Conservation (phyloP, 2,329 filamentous ascomycete genomes). For the Ceratocystis cubensis region DNA sequence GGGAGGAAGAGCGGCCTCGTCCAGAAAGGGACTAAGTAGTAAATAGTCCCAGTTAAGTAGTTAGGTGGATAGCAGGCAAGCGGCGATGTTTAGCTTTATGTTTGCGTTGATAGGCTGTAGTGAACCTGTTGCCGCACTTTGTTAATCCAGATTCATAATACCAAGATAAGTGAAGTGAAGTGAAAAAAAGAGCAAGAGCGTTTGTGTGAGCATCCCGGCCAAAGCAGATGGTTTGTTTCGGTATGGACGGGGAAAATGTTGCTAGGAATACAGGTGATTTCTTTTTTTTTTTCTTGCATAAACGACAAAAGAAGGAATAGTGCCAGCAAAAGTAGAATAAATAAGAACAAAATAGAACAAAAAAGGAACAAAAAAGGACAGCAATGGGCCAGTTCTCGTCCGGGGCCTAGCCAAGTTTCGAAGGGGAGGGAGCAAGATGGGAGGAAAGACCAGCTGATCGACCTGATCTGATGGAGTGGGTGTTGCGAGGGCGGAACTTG, state of each 20-base stretch:
- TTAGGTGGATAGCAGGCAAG: not conserved
- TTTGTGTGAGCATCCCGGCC: not conserved
- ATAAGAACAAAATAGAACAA: not conserved
- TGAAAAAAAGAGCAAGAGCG: not conserved
- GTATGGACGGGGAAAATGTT: not conserved
- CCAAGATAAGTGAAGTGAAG: not conserved
- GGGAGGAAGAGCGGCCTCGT: not conserved
- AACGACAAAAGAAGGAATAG: not conserved
- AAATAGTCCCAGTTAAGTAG: not conserved
- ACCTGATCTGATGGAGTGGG: not conserved
- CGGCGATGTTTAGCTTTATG: not conserved
- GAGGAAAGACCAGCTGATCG: not conserved
- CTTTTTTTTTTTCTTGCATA: not conserved
- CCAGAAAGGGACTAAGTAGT: not conserved
- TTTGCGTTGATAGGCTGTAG: not conserved
- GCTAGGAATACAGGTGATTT: not conserved
- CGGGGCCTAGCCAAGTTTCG: not conserved
- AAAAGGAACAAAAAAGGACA: slow-evolving; percentile 2
- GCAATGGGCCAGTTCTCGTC: not conserved
- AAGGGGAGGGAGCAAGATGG: not conserved
- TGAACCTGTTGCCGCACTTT: not conserved
- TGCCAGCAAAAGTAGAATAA: not conserved
- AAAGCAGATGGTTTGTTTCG: not conserved
- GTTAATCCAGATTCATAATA: not conserved
- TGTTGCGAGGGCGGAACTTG: no score